Base-by-base conservation (phyloP, 306 rosid genomes). In the Nissolia schottii region DNA sequence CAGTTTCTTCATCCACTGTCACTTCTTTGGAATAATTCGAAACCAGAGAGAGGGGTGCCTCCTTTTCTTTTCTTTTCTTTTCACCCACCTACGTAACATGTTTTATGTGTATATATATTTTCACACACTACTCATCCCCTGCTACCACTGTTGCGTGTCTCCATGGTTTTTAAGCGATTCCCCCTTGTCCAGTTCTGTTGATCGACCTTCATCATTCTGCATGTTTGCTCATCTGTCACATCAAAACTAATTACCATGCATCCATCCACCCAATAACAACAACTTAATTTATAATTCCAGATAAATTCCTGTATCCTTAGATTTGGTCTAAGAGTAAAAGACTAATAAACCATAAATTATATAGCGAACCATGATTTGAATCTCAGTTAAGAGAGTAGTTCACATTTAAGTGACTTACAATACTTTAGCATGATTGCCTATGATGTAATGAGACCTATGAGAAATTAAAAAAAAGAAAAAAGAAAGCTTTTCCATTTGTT, bases 141-240 rank as follows among this genome's bases (percentile, higher is more conserved):
- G n/a, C n/a, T n/a, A n/a, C 28, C 31, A 43, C 73, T 82, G 77
- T 68, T 75, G 64, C 31, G 50, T 75, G 83, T 84, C 81, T 76
- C 82, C 82, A 72, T 82, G 51, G 84, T 80, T 80, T 77, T 83
- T 78, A 55, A 77, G 66, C 69, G 87, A 82, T 70, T 82, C 85
- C 78, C 34, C 78, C 71, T 75, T 83, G 77, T 77, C 80, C 70
- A n/a, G n/a, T 35, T 49, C 20, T 34, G 16, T 10, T 38, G 43
- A 23, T 28, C 7, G 27, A 45, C 43, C 4, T 60, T 34, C 77
- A 49, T 71, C 53, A 72, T 79, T 75, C 38, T 56, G 43, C 73
- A 75, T 67, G 59, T 62, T 34, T 57, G 23, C 66, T 81, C 87
- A 83, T 53, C 2, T 6, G 86, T 83, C 88, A 78, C 85, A 83